Evolutionary conservation across 352 stramenopile genomes (phyloP), one percentile per base, ranked within the genome.

Genomic region (Globisporangium canariense): DNA sequence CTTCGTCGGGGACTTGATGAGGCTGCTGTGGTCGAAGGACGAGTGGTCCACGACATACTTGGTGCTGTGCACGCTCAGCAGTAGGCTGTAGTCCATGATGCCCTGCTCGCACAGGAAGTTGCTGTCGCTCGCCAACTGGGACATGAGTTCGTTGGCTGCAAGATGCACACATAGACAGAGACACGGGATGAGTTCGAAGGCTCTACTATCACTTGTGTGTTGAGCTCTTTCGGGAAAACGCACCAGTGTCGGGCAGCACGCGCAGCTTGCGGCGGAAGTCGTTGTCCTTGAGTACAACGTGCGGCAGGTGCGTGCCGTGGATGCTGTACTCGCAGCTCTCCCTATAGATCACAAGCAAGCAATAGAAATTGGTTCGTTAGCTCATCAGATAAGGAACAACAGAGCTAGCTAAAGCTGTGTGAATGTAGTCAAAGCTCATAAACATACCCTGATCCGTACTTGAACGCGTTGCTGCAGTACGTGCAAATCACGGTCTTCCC

Each of bases 41-140:
- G 77, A 67, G 63, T 91, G 79, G 47, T 94, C 84, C 28, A 94
- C 83, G 34, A 90, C 77, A 54, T 92, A 96, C 64, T 91, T 93
- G 32, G 83, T 90, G 64, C 81, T 92, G 73, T 93, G 84, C 3
- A 97, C 77, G 70, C 89, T 93, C 11, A 97, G 58, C 22, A 97
- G 63, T 30, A 97, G 64, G 25, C 81, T 93, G 71, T 97, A 97
- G 73, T 97, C 90, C 74, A 95, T 97, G 66, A 97, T 91, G 18
- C 88, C 88, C 65, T 94, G 80, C 10, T 76, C 68, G 25, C 78
- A 77, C 34, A 96, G 64, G 47, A 96, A 96, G 7, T 75, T 75
- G 60, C 76, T 90, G 54, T 96, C 88, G 11, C 63, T 74, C 50
- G 87, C 77, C 25, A 96, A 73, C 61, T 93, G 83, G 0, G 64